Conservation (phyloP, 2,329 filamentous ascomycete genomes). For the Apiospora rasikravindrae region DNA sequence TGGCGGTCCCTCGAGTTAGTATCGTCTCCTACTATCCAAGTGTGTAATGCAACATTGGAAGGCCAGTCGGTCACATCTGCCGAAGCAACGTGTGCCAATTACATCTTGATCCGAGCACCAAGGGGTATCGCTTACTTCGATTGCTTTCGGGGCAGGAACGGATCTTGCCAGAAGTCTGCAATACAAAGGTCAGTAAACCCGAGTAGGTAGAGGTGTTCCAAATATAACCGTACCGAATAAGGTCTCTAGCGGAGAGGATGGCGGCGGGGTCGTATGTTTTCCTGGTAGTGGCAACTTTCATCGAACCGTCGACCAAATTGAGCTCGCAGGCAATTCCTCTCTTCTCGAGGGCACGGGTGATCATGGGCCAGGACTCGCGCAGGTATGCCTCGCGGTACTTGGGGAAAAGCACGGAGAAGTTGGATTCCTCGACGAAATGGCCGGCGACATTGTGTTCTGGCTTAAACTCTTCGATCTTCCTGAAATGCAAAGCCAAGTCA, state of each 20-base stretch:
- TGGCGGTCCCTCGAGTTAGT: not conserved
- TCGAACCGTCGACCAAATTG: constrained; percentile 92
- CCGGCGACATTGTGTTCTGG: constrained; percentile 89
- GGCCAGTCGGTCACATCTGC: not conserved
- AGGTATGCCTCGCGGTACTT: constrained; percentile 97
- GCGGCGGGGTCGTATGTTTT: constrained; percentile 89
- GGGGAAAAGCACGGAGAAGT: constrained; percentile 60
- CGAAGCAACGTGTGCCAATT: not conserved
- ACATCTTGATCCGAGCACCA: not conserved
- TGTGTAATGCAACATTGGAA: not conserved
- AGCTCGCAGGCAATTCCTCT: constrained; percentile 87
- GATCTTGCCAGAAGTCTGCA: constrained; percentile 83
- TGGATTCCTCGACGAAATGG: constrained; percentile 90
- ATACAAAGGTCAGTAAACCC: not conserved
- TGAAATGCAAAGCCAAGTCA: constrained; percentile 18
- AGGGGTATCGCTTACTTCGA: constrained; percentile 59
- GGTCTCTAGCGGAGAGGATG: constrained; percentile 90
- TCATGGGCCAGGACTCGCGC: constrained; percentile 83
- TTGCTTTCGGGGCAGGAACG: constrained; percentile 88
- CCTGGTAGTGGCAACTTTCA: constrained; percentile 94
- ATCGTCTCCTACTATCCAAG: not conserved
- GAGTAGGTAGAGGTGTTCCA: not conserved
- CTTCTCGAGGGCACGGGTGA: constrained; percentile 87
- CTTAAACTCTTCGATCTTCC: constrained; percentile 33
- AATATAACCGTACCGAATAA: constrained; percentile 59